phyloP scores from a whole-genome alignment of 2,329 filamentous ascomycete species.

The Apiospora malaysiana region DNA sequence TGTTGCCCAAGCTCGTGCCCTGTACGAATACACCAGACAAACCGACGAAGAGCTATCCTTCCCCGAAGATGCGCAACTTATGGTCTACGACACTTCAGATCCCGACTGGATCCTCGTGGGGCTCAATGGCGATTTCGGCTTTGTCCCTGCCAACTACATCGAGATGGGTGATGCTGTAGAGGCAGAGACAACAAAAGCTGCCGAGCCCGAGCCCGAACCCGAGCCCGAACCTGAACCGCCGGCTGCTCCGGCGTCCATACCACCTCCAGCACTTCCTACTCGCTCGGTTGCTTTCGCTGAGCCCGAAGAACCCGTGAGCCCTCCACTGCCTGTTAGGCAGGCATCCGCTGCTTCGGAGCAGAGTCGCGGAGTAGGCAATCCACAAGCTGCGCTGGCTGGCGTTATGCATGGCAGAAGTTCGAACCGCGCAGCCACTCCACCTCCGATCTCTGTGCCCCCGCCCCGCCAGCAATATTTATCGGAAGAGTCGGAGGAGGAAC shows the following conservation, averaged over 20 bases:
- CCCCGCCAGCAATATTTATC: conserved; percentile 64
- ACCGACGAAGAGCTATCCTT: conserved; percentile 98
- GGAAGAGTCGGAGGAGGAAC: conserved; percentile 72
- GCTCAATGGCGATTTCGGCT: conserved; percentile 83
- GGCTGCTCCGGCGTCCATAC: conserved; percentile 31
- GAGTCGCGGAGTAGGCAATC: conserved; percentile 47
- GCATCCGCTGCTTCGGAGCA: conserved; percentile 32
- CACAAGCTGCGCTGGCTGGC: conserved; percentile 61
- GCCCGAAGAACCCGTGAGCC: conserved; percentile 45
- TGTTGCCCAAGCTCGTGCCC: conserved; percentile 76
- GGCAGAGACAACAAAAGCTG: conserved; percentile 33
- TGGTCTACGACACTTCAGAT: conserved; percentile 89
- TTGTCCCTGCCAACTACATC: conserved; percentile 96
- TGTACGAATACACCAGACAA: conserved; percentile 97
- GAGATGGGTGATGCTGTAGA: conserved; percentile 62
- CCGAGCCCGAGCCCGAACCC: conserved; percentile 49
- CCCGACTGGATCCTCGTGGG: conserved; percentile 97
- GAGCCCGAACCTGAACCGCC: conserved; percentile 22
- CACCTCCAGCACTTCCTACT: conserved; percentile 44
- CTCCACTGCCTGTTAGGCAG: conserved; percentile 46
- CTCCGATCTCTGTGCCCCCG: conserved; percentile 55
- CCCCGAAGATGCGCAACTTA: conserved; percentile 80
- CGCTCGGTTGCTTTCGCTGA: conserved; percentile 45
- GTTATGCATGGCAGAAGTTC: conserved; percentile 57
- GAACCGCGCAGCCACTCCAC: conserved; percentile 52